These are phyloP conservation scores for Suhomyces coccinellae DNA, from an alignment of 1,139 yeast species.

Conservation along the genomic window DNA sequence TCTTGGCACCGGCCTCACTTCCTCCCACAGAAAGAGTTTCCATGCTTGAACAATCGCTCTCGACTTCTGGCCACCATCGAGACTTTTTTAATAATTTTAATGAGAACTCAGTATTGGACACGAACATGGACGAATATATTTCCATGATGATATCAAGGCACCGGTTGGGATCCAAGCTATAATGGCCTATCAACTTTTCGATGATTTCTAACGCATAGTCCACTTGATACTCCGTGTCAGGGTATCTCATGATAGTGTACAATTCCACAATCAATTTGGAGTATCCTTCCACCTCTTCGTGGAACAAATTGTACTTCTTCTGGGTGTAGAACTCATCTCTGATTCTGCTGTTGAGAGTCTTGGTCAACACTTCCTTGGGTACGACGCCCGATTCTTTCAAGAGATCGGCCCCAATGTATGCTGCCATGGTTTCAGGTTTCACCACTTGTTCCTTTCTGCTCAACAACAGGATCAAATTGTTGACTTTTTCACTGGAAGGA, in stretches of 20 bases:
- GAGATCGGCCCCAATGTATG: constrained; percentile 38
- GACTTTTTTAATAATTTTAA: constrained; percentile 51
- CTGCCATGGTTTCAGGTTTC: constrained; percentile 39
- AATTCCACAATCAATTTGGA: constrained; percentile 62
- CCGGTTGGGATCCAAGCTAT: constrained; percentile 72
- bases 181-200: constrained; percentile 70
- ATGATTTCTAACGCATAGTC: constrained; percentile 52
- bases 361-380: constrained; percentile 37
- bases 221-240: constrained; percentile 44
- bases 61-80: constrained; percentile 63
- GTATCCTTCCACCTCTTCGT: constrained; percentile 83
- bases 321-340: constrained; percentile 66
- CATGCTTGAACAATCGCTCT: constrained; percentile 33
- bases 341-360: constrained; percentile 45
- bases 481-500: constrained; percentile 33
- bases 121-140: constrained; percentile 46
- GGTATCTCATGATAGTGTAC: constrained; percentile 41
- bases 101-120: constrained; percentile 47
- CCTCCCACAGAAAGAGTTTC: constrained; percentile 45
- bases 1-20: constrained; percentile 55
- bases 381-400: constrained; percentile 38
- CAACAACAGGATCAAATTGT: constrained; percentile 29
- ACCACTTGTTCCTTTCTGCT: constrained; percentile 31
- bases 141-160: constrained; percentile 64
- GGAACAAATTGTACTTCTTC: constrained; percentile 68